Conservation (phyloP, 108 stramenopile species). For the Cylindrotheca fusiformis region DNA sequence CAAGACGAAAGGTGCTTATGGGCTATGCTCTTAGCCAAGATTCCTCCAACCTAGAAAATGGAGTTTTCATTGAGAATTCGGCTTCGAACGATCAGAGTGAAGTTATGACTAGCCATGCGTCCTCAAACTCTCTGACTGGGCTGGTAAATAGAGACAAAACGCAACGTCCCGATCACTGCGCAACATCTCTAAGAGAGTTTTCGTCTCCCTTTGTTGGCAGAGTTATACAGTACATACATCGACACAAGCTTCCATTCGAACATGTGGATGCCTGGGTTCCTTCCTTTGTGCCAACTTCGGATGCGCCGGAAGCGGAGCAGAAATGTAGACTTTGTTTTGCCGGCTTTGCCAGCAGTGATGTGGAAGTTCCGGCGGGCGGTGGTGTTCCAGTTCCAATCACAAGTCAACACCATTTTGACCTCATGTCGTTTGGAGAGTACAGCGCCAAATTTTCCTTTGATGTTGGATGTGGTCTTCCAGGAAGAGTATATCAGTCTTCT, state of each 20-base stretch:
- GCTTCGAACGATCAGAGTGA: slow-evolving; percentile 20
- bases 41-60: slow-evolving; percentile 38
- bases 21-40: slow-evolving; percentile 73
- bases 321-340: slow-evolving; percentile 73
- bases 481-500: slow-evolving; percentile 65
- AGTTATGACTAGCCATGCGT: slow-evolving; percentile 1
- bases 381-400: slow-evolving; percentile 13
- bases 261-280: slow-evolving; percentile 88
- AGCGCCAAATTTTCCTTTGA: slow-evolving; percentile 85
- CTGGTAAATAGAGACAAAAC: not conserved
- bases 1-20: slow-evolving; percentile 74
- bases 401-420: slow-evolving; percentile 58
- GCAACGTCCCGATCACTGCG: slow-evolving; percentile 2
- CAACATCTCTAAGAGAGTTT: slow-evolving; percentile 22
- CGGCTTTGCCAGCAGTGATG: slow-evolving; percentile 64
- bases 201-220: slow-evolving; percentile 75
- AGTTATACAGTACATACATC: slow-evolving; percentile 64
- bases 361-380: slow-evolving; percentile 35
- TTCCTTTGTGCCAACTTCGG: slow-evolving; percentile 38
- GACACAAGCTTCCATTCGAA: slow-evolving; percentile 78
- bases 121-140: not conserved
- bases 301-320: slow-evolving; percentile 11
- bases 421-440: slow-evolving; percentile 81
- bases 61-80: slow-evolving; percentile 79
- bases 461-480: slow-evolving; percentile 83